Evolutionary conservation across 2,329 filamentous ascomycete species (phyloP), one percentile per base, ranked within the genome.

Genomic region (Diaporthe sp.): DNA sequence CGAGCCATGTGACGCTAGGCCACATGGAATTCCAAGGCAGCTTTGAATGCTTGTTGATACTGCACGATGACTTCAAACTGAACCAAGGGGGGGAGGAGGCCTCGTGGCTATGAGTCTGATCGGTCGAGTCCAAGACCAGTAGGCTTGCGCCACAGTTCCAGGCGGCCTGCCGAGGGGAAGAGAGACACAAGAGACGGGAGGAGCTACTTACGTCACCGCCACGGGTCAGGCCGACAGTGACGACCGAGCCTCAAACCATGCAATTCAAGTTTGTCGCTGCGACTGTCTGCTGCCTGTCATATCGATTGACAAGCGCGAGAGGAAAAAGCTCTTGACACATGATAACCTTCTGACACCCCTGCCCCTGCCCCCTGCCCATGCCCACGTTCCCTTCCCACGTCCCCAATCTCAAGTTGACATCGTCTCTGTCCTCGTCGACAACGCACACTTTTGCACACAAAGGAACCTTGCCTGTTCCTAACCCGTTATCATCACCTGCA

Each of bases 221-320:
- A 52, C 64, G 64, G 64, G 30, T 50, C 64, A 52, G 64, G 45
- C 33, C 33, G 52, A 30, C 61, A 67, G 28, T 9, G 28, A 38
- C 45, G 45, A 50, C 64, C 64, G 33, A 52, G 30, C 45, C 42
- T 52, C 61, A 10, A 38, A 22, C 60, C 28, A 33, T 47, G 19
- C 45, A 67, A 52, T 67, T 67, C 64, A 67, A 52, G 60, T 67
- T 67, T 67, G 64, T 67, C 38, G 10, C 64, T 17, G 64, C 30
- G 9, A 19, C 42, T 52, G 4, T 35, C 28, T 50, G 30, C 61
- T 67, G 61, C 22, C 61, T 67, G 61, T 67, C 64, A 67, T 52
- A 52, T 67, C 64, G 12, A 67, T 52, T 67, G 64, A 52, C 64
- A 67, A 67, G 64, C 64, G 64, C 33, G 22, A 28, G 22, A 33